Base-by-base conservation (phyloP, 352 stramenopile genomes). In the Pythium guiyangense region DNA sequence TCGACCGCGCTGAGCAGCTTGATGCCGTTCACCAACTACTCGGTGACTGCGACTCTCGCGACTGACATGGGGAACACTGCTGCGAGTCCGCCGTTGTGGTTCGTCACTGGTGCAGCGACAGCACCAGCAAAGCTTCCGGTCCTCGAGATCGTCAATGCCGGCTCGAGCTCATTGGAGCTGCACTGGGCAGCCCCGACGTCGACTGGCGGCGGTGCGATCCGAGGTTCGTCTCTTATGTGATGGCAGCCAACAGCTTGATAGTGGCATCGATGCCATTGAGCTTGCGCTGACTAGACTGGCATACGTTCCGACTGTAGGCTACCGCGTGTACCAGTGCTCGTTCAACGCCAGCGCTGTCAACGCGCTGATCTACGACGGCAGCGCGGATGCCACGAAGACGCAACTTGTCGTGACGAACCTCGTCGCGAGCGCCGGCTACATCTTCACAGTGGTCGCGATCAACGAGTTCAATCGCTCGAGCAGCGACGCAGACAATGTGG, bases 391-490 rank as follows among this genome's bases (percentile, higher is more conserved):
- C 6, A 47, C 2, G 5, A 54, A 52, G 18, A 72, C 45, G 9
- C 67, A 18, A 18, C 59, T 65, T 20, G 20, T 49, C 14, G 64
- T 66, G 26, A 29, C 18, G 31, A 42, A 51, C 1, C 57, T 87
- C 14, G 34, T 79, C 18, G 70, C 70, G 1, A 51, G 46, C 0
- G 64, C 56, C 6, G 20, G 53, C 5, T 87, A 87, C 27, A 42
- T 60, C 0, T 78, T 87, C 46, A 51, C 53, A 1, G 39, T 84
- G 14, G 51, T 77, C 37, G 70, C 66, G 6, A 54, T 71, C 11
- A 87, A 85, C 47, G 52, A 84, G 56, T 85, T 77, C 56, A 69
- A 68, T 10, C 52, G 77, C 22, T 52, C 43, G 3, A 62, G 60
- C 29, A 12, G 45, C 2, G 25, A 55, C 6, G 31, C 61, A 6